Evolutionary conservation across 2,329 filamentous ascomycete species (phyloP), one percentile per base, ranked within the genome.

Genomic region (Fusarium sacchari): DNA sequence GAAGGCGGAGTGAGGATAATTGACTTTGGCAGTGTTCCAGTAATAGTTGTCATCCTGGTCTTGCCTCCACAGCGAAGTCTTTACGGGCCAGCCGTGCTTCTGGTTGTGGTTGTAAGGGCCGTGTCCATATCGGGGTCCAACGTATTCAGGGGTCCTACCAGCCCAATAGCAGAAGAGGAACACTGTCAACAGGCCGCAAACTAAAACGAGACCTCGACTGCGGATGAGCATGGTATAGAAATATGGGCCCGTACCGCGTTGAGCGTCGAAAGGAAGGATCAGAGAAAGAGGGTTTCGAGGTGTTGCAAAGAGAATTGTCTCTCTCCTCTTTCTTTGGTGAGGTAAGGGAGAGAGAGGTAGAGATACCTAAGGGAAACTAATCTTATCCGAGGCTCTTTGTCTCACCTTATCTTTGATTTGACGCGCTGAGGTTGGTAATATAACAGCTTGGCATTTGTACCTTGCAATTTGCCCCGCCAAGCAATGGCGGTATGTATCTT

Each of bases 1-100:
- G 18, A 82, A 71, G 13, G 77, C 69, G 4, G 72, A 30, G 32
- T 76, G 69, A 32, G 80, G 82, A 50, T 80, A 80, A 26, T 81
- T 72, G 20, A 67, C 67, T 20, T 69, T 69, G 15, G 80, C 53
- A 6, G 72, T 76, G 49, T 66, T 78, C 80, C 80, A 81, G 50
- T 77, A 71, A 44, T 80, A 81, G 22, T 50, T 65, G 36, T 74
- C 75, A 64, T 80, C 77, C 55, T 73, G 59, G 39, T 71, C 67
- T 42, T 72, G 67, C 56, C 69, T 72, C 74, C 76, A 79, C 42
- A 73, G 60, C 12, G 72, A 75, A 34, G 71, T 40, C 47, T 74
- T 72, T 50, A 77, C 57, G 37, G 74, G 70, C 42, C 71, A 75
- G 52, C 72, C 69, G 57, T 75, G 72, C 26, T 73, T 72, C 39